Percentiles rank a stretch among this genome's conserved stretches.
These are phyloP conservation scores for Boletus sp. DNA, from an alignment of 768 basidiomycete species.

Conservation along the genomic window DNA sequence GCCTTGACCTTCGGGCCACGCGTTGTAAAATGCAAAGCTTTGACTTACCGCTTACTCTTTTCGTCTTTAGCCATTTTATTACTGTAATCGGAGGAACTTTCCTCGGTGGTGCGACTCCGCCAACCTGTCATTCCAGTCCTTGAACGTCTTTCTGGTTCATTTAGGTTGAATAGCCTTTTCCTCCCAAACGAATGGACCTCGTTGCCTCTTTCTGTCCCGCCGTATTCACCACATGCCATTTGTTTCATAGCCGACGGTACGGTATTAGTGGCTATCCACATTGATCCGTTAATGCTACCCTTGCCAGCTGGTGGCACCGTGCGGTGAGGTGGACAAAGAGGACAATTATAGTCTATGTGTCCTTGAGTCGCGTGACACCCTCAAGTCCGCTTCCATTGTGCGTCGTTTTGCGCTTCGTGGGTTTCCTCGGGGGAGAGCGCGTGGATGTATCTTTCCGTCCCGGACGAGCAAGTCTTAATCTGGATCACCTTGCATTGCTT, in stretches of 20 bases:
- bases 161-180: background rate
- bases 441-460: background rate
- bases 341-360: background rate
- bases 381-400: background rate
- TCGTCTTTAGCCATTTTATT: background rate
- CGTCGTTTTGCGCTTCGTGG: background rate
- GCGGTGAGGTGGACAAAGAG: conserved; percentile 1
- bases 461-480: conserved; percentile 1
- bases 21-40: background rate
- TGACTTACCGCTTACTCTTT: background rate
- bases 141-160: background rate
- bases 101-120: background rate
- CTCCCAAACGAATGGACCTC: background rate
- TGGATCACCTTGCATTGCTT: conserved; percentile 3
- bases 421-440: background rate
- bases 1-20: background rate
- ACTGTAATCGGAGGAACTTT: background rate
- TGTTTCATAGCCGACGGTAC: background rate
- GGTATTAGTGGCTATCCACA: background rate
- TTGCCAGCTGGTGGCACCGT: background rate
- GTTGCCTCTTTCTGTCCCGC: background rate
- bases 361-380: background rate
- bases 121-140: background rate
- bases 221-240: background rate
- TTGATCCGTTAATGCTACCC: background rate